Evolutionary conservation across 495 filamentous ascomycete genomes (phyloP).

Genomic region (Penicillium longicatenatum): DNA sequence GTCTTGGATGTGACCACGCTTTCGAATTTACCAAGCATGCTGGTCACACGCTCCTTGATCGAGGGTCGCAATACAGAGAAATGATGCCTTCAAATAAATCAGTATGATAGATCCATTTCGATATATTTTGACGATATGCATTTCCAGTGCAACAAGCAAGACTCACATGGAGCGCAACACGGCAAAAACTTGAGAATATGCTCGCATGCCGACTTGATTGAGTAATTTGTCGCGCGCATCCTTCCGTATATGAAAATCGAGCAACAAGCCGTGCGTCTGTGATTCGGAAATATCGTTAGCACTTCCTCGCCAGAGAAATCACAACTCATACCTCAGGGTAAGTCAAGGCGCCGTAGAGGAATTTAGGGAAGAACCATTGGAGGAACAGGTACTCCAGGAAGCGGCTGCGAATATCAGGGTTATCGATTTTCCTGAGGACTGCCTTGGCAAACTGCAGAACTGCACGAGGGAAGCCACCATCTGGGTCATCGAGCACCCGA

Average conservation of each 20-base stretch:
- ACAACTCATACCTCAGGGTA: constrained; percentile 74
- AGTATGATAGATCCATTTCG: not conserved
- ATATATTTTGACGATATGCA: not conserved
- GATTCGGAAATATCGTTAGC: constrained; percentile 11
- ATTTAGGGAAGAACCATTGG: constrained; percentile 90
- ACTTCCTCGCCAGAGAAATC: not conserved
- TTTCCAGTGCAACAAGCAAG: not conserved
- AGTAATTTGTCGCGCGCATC: constrained; percentile 87
- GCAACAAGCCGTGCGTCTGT: constrained; percentile 81
- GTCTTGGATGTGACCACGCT: constrained; percentile 6
- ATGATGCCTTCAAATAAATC: constrained; percentile 32
- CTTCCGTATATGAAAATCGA: constrained; percentile 87
- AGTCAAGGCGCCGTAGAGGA: constrained; percentile 79
- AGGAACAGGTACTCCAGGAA: constrained; percentile 79
- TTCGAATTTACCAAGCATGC: constrained; percentile 65
- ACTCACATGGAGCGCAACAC: constrained; percentile 52
- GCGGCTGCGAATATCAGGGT: constrained; percentile 65
- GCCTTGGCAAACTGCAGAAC: constrained; percentile 80
- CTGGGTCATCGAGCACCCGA: constrained; percentile 73
- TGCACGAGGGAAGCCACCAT: constrained; percentile 81
- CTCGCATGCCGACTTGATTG: constrained; percentile 74
- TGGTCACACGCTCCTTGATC: constrained; percentile 74
- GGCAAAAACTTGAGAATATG: constrained; percentile 69
- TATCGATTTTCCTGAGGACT: constrained; percentile 74
- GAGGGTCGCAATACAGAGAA: constrained; percentile 50